phyloP scores from a whole-genome alignment of 495 filamentous ascomycete genomes.

The Xanthoparmelia taractica region DNA sequence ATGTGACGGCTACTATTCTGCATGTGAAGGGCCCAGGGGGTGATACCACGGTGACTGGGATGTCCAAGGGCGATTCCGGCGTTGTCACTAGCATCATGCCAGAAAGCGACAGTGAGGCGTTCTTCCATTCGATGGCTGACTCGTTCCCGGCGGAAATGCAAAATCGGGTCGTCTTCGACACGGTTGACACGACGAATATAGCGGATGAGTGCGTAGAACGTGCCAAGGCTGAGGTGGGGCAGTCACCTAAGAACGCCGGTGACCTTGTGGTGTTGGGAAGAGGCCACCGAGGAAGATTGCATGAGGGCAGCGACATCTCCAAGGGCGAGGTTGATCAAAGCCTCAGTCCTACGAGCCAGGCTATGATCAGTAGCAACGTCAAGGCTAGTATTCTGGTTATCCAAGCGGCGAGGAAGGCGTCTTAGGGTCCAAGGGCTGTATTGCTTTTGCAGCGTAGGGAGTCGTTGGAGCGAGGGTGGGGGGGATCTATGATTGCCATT shows the following conservation, averaged over 20 bases:
- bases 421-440: neutral
- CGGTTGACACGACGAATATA: neutral
- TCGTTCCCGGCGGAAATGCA: conserved; percentile 52
- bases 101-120: conserved; percentile 28
- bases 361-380: conserved; percentile 51
- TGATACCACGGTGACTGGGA: conserved; percentile 28
- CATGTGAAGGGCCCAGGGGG: conserved; percentile 35
- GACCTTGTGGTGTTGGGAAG: conserved; percentile 73
- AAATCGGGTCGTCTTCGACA: conserved; percentile 53
- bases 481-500: too few species aligned
- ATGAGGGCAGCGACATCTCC: conserved; percentile 15
- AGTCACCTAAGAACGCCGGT: conserved; percentile 59
- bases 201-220: conserved; percentile 19
- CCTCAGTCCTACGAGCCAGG: conserved; percentile 61
- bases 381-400: conserved; percentile 73
- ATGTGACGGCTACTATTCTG: conserved; percentile 66
- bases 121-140: conserved; percentile 57
- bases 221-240: conserved; percentile 54
- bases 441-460: too few species aligned
- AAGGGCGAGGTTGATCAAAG: conserved; percentile 49
- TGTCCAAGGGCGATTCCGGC: conserved; percentile 5
- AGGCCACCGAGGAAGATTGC: conserved; percentile 27
- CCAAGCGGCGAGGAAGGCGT: conserved; percentile 47
- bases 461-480: too few species aligned
- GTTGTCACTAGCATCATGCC: neutral